Percentiles rank a stretch among this genome's conserved stretches.
These are phyloP conservation scores for Fusarium mangiferae DNA, from an alignment of 2,329 filamentous ascomycete genomes.

Conservation along the genomic window DNA sequence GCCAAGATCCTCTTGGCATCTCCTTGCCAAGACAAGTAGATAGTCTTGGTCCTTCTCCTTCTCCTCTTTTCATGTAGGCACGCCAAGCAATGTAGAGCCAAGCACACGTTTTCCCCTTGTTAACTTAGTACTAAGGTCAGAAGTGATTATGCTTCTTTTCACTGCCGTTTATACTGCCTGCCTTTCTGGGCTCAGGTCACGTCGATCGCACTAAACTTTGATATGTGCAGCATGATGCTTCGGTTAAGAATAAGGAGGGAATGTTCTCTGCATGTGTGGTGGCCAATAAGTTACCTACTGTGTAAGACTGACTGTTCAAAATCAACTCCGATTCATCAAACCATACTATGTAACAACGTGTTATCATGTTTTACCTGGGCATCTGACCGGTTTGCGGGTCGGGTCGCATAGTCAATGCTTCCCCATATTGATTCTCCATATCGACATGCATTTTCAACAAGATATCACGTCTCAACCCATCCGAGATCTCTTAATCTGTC, in stretches of 20 bases:
- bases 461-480: constrained; percentile 1
- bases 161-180: neutral
- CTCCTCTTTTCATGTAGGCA: neutral
- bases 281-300: neutral
- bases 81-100: constrained; percentile 21
- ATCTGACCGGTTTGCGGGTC: constrained; percentile 20
- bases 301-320: neutral
- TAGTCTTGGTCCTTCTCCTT: neutral
- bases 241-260: neutral
- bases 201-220: constrained; percentile 7
- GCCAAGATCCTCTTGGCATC: constrained; percentile 29
- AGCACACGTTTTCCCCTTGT: constrained; percentile 35
- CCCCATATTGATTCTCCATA: constrained; percentile 15
- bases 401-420: neutral
- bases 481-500: constrained; percentile 1
- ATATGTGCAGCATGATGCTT: neutral
- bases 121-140: neutral
- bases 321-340: neutral
- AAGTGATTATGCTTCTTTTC: constrained; percentile 24
- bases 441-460: constrained; percentile 8
- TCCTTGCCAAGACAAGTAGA: constrained; percentile 17
- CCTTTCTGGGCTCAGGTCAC: neutral
- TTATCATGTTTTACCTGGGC: constrained; percentile 1
- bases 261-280: neutral
- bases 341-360: neutral